Conservation (phyloP, 1,139 yeast genomes). For the Yamadazyma oceani region DNA sequence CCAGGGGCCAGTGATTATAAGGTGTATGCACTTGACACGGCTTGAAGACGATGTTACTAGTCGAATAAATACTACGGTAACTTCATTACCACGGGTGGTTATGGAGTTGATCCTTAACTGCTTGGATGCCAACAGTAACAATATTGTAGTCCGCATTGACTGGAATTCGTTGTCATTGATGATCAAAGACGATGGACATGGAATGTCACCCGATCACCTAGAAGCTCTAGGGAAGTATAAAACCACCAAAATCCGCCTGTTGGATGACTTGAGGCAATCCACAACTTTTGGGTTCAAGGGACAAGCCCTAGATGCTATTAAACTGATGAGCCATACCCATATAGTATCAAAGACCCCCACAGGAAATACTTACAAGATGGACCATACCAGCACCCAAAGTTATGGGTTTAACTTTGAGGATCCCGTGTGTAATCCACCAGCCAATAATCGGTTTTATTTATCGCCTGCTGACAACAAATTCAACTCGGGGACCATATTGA, state of each 20-base stretch:
- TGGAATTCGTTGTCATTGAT: conserved; percentile 59
- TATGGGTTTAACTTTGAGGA: conserved; percentile 6
- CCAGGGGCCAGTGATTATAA: too few relatives aligned
- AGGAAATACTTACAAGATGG: neutral
- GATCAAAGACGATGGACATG: conserved; percentile 76
- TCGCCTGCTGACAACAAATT: conserved; percentile 3
- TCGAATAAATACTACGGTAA: conserved; percentile 6
- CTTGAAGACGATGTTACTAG: conserved; percentile 1
- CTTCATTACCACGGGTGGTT: conserved; percentile 42
- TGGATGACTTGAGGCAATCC: conserved; percentile 50
- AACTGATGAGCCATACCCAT: conserved; percentile 2
- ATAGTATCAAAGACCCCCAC: conserved; percentile 1
- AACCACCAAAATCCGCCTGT: conserved; percentile 62
- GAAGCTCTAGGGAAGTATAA: conserved; percentile 64
- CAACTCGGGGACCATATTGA: conserved; percentile 51
- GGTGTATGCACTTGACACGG: too few relatives aligned
- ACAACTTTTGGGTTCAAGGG: conserved; percentile 74
- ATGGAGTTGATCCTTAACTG: conserved; percentile 80
- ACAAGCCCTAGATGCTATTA: conserved; percentile 70
- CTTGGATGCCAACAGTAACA: conserved; percentile 68
- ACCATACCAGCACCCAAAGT: neutral
- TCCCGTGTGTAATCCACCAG: conserved; percentile 9
- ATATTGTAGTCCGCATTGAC: conserved; percentile 63
- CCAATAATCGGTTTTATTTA: conserved; percentile 8
- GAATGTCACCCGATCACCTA: conserved; percentile 61